A percentile compares a stretch with the other conserved stretches of the same genome.
Evolutionary conservation across 768 basidiomycete species (phyloP).

Genomic region (Mycena capillaripes): DNA sequence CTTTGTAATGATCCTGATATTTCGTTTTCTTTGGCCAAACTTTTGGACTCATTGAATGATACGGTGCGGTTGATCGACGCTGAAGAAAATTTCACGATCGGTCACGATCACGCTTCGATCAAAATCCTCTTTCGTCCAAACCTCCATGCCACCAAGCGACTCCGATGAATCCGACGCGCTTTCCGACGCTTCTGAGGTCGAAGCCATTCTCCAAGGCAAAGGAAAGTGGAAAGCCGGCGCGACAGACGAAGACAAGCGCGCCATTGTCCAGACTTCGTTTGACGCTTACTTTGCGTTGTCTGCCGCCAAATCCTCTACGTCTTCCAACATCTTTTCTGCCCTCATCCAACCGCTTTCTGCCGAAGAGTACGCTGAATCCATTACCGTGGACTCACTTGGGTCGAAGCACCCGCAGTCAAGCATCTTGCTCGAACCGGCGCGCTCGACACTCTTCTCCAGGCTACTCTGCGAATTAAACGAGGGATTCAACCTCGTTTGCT

Average conservation of each 20-base stretch:
- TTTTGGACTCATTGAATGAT: not conserved
- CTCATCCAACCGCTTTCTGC: slow-evolving; percentile 79
- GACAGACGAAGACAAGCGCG: slow-evolving; percentile 10
- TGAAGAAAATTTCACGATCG: not conserved
- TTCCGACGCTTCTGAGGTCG: slow-evolving; percentile 26
- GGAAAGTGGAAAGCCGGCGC: slow-evolving; percentile 27
- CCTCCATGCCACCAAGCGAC: slow-evolving; percentile 25
- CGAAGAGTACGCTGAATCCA: slow-evolving; percentile 68
- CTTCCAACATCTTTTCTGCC: slow-evolving; percentile 83
- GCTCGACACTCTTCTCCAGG: slow-evolving; percentile 64
- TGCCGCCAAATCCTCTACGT: slow-evolving; percentile 77
- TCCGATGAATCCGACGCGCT: slow-evolving; percentile 24
- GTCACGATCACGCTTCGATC: slow-evolving; percentile 14
- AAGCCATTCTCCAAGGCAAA: slow-evolving; percentile 24
- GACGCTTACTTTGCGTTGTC: slow-evolving; percentile 88
- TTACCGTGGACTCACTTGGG: slow-evolving; percentile 44
- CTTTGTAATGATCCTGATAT: too few relatives aligned
- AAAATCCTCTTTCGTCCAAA: not conserved
- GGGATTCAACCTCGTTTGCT: slow-evolving; percentile 91
- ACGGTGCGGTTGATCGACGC: not conserved
- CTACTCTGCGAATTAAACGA: slow-evolving; percentile 80
- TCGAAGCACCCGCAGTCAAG: slow-evolving; percentile 50
- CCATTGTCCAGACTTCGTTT: slow-evolving; percentile 76
- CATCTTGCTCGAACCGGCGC: slow-evolving; percentile 48
- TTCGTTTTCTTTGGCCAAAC: not conserved